Conservation (phyloP, 1,284 basidiomycete genomes). For the Sparassis latifolia region DNA sequence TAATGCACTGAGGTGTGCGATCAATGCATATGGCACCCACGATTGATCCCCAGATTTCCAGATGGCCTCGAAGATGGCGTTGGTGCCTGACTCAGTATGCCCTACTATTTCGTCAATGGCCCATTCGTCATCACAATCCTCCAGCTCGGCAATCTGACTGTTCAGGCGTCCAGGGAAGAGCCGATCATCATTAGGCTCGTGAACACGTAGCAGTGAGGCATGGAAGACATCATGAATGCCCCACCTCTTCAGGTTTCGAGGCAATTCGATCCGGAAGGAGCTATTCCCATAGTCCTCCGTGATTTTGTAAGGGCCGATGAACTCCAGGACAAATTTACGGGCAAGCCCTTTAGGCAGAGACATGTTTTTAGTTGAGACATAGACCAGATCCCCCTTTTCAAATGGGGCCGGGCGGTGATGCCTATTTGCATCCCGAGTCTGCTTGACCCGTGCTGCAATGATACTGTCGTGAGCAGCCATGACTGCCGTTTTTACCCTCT, state of each 20-base stretch:
- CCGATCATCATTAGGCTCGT: conserved; percentile 21
- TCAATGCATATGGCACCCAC: conserved; percentile 22
- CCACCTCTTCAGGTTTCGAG: not conserved
- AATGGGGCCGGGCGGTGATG: conserved; percentile 6
- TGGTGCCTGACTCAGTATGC: conserved; percentile 19
- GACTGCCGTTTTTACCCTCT: conserved; percentile 9
- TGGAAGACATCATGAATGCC: conserved; percentile 26
- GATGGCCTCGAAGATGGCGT: conserved; percentile 21
- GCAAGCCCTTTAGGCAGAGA: conserved; percentile 13
- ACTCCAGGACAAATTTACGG: conserved; percentile 21
- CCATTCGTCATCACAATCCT: conserved; percentile 20
- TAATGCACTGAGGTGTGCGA: conserved; percentile 8
- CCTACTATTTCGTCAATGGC: conserved; percentile 20
- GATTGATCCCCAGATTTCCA: conserved; percentile 28
- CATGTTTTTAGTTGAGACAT: conserved; percentile 29
- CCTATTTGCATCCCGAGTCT: conserved; percentile 2
- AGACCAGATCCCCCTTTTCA: conserved; percentile 25
- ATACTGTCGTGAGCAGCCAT: conserved; percentile 6
- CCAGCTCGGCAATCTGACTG: conserved; percentile 8
- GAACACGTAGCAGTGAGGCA: conserved; percentile 16
- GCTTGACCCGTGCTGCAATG: conserved; percentile 10
- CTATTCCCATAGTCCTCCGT: not conserved
- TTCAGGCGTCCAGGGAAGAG: conserved; percentile 20
- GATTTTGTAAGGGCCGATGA: conserved; percentile 14
- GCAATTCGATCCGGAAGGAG: conserved; percentile 3